Base-by-base conservation (phyloP, 257 asterid genomes). In the Solanum ossicruentum region DNA sequence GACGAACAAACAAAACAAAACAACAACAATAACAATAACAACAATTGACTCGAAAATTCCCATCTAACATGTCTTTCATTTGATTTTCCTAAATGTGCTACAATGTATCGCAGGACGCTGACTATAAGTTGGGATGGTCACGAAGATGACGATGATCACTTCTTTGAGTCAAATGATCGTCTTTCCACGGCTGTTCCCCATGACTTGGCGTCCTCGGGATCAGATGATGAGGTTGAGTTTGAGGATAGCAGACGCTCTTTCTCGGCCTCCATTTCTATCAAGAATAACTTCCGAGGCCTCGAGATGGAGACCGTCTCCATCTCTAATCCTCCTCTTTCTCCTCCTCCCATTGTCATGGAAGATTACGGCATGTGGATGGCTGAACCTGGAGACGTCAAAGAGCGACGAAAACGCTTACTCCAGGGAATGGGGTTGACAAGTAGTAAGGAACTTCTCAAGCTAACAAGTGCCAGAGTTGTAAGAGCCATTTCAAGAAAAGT, bases 281-380 rank as follows among this genome's bases (percentile, higher is more conserved):
- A 84, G 17, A 87, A 77, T 63, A 70, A 7, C 15, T 69, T 82
- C 84, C 86, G 54, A 23, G 72, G 87, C 67, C 8, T 85, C 1
- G 88, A 89, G 58, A 87, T 17, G 79, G 71, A 7, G 54, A 20
- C 6, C 0, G 21, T 70, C 28, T 18, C 54, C 79, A 49, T 45
- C 39, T 11, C 45, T 0, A 18, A 69, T 32, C 49, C 75, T 66
- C n/a, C 69, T 55, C 49, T 80, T 23, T 28, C 47, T 26, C 51
- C 54, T 57, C 51, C 82, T 90, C 26, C 80, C 88, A 36, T 85
- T 81, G 16, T 85, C 69, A 47, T 67, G 81, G 94, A 86, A 7
- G 89, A 89, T 72, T 97, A 97, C 12, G 94, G 92, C 65, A 88
- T 97, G 96, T 97, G 99, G 99, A 93, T 89, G 94, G 73, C 97